Conservation (phyloP, 148 eudicot species). For the Cornus kousa region DNA sequence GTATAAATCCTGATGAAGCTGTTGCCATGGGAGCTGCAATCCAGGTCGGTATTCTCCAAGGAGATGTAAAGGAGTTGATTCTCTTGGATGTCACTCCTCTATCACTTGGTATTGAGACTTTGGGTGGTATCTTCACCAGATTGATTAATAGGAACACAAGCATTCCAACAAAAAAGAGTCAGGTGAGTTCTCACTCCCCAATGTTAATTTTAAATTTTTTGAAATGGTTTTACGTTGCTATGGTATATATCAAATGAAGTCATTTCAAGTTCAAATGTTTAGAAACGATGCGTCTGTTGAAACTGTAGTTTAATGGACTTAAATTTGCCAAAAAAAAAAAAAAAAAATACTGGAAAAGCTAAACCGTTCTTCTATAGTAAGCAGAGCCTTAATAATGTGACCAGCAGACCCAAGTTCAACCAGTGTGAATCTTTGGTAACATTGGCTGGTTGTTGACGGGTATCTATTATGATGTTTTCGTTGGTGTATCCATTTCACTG, state of each 20-base stretch:
- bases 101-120: constrained; percentile 92
- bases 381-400: too few relatives aligned
- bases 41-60: constrained; percentile 95
- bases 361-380: too few relatives aligned
- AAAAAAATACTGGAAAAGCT: too few relatives aligned
- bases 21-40: constrained; percentile 99
- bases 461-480: neutral
- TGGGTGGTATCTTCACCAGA: constrained; percentile 92
- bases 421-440: too few relatives aligned
- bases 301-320: too few relatives aligned
- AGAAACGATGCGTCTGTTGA: too few relatives aligned
- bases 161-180: constrained; percentile 95
- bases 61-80: constrained; percentile 93
- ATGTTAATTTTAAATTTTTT: too few relatives aligned
- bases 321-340: too few relatives aligned
- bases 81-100: constrained; percentile 95
- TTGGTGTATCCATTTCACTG: neutral
- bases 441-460: neutral
- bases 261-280: too few relatives aligned
- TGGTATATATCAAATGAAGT: too few relatives aligned
- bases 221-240: too few relatives aligned
- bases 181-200: constrained; percentile 41
- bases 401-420: too few relatives aligned
- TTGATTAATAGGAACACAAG: constrained; percentile 87
- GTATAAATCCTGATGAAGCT: constrained; percentile 97